These are phyloP conservation scores for Camellia japonica DNA, from an alignment of 148 eudicot genomes.

Conservation along the genomic window DNA sequence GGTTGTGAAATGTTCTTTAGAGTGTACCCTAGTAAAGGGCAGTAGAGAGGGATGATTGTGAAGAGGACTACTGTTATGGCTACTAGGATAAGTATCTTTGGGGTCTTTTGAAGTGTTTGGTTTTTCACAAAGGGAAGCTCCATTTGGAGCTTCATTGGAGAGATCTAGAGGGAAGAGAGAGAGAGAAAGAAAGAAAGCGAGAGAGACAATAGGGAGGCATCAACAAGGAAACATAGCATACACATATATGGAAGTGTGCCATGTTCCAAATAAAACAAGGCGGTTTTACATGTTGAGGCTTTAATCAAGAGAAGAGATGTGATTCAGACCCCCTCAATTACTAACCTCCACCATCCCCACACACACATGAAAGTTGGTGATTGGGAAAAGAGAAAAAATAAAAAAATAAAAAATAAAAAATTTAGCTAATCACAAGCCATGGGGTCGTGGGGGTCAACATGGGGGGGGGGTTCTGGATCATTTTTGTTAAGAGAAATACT, in stretches of 20 bases:
- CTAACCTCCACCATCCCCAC: too few species aligned
- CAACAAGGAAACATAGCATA: conserved; percentile 3
- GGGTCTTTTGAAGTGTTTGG: conserved; percentile 30
- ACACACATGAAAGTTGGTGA: too few species aligned
- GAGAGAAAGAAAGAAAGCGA: conserved; percentile 12
- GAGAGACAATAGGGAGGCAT: not conserved
- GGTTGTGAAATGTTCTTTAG: conserved; percentile 10
- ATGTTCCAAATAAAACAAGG: not conserved
- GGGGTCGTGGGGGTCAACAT: too few species aligned
- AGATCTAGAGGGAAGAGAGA: not conserved
- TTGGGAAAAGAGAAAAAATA: too few species aligned
- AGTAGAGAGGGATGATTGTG: conserved; percentile 36
- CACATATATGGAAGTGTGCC: not conserved
- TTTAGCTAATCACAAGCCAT: too few species aligned
- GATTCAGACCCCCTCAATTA: too few species aligned
- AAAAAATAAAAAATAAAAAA: too few species aligned
- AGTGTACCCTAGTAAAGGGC: conserved; percentile 22
- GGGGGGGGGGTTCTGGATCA: too few species aligned
- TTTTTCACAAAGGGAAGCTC: conserved; percentile 34
- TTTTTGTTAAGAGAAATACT: too few species aligned
- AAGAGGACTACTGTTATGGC: conserved; percentile 27
- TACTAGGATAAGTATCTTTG: conserved; percentile 27
- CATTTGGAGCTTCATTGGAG: conserved; percentile 35
- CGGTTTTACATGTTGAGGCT: not conserved
- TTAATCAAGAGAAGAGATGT: too few species aligned